Evolutionary conservation across 2,329 filamentous ascomycete species (phyloP), one percentile per base, ranked within the genome.

Genomic region (Zasmidium citrigriseum): DNA sequence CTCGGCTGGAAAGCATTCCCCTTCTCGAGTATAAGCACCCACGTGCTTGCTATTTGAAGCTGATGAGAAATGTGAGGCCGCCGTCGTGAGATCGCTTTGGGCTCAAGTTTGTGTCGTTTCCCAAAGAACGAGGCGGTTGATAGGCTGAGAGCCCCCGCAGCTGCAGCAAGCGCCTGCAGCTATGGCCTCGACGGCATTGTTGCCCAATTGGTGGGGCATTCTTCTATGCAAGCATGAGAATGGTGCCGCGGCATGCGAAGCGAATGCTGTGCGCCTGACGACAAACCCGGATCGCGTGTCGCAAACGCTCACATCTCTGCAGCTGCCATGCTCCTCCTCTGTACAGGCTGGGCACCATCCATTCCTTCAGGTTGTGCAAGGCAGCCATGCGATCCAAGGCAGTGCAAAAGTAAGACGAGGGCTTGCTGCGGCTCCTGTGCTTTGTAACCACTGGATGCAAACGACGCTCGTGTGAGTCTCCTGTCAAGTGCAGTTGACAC

Each of bases 71-170:
- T 41, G 34, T 41, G 34, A 41, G 34, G 34, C 34, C 34, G 34
- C 16, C 34, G 18, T 41, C 34, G 34, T 41, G 14, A 41, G 34
- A 9, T n/a, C 16, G 34, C 4, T 41, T 41, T 41, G 34, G 34
- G 34, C 34, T 41, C 34, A n/a, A 41, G 45, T 22, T 47, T 22
- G 45, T 22, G 20, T 47, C 16, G 45, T 22, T 3, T 23, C 46
- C 46, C 46, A 49, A 49, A 49, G n/a, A 49, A 49, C 46, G 46
- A 49, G 46, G 46, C 46, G 46, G 20, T 25, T 49, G 46, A 47
- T 47, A 47, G 45, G 46, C 21, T 49, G 46, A 25, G 34, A 16
- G 16, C 7, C 34, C 12, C 34, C 7, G 22, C 46, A 49, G 46
- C 46, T 49, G 46, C 46, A 49, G 46, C 21, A 24, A 27, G 21